A percentile compares a stretch with the other conserved stretches of the same genome.
phyloP scores from a whole-genome alignment of 2,329 filamentous ascomycete genomes.

The Aplosporella prunicola region DNA sequence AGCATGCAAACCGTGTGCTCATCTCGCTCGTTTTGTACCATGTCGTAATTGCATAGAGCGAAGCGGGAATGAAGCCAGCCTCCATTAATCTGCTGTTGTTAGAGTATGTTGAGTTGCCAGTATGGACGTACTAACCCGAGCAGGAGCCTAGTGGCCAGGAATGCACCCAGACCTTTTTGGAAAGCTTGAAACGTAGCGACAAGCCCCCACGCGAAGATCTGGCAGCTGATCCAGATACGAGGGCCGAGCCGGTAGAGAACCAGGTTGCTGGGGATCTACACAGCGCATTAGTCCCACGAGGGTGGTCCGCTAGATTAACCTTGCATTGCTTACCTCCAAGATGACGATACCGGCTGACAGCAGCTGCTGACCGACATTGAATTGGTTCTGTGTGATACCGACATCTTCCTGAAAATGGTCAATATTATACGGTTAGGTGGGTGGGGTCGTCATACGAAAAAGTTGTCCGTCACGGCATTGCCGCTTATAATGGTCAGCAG shows the following conservation, averaged over 20 bases:
- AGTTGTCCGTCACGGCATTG: conserved; percentile 22
- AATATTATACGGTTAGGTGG: neutral
- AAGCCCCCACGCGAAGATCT: conserved; percentile 30
- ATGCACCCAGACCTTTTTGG: conserved; percentile 29
- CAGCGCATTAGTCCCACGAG: conserved; percentile 4
- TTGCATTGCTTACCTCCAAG: conserved; percentile 16
- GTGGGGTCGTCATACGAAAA: conserved; percentile 13
- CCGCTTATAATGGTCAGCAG: conserved; percentile 4
- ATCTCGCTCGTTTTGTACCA: conserved; percentile 54
- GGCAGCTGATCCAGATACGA: conserved; percentile 29
- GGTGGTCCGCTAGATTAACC: too few species aligned
- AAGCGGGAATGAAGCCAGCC: conserved; percentile 39
- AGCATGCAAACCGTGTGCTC: conserved; percentile 50
- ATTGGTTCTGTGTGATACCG: conserved; percentile 22
- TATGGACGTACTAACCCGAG: conserved; percentile 21
- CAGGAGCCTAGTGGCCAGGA: conserved; percentile 30
- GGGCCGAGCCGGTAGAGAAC: conserved; percentile 28
- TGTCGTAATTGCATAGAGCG: conserved; percentile 38
- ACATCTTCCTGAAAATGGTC: conserved; percentile 16
- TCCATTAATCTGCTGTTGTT: conserved; percentile 23
- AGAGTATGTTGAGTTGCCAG: neutral
- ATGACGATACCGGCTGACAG: conserved; percentile 25
- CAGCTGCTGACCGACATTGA: conserved; percentile 26
- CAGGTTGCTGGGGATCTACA: conserved; percentile 3
- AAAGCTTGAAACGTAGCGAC: conserved; percentile 35